Evolutionary conservation across 345 rosid genomes (phyloP), one percentile per base, ranked within the genome.

Genomic region (Alliaria petiolata): DNA sequence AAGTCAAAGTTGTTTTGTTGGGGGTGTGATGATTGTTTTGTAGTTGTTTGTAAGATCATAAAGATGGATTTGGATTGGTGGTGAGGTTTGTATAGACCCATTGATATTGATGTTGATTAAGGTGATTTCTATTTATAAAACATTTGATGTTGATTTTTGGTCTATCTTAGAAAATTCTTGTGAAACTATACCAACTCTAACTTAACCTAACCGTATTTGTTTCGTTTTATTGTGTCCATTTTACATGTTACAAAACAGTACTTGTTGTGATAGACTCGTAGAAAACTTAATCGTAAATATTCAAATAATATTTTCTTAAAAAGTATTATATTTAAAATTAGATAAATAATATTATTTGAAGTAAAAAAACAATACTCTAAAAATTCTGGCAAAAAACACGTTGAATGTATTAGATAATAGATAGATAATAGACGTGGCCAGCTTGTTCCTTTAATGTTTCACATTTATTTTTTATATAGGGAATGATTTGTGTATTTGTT

Each of bases 31-130:
- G 46, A 60, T 72, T 53, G 57, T 72, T 64, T 53, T 63, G 45
- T 64, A 34, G 42, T 45, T 55, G 47, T 69, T 46, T 42, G 40
- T 42, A 14, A 56, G 64, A 47, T 30, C 49, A 60, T 60, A 47
- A 60, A 55, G 45, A 31, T 68, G 45, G 35, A 68, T 44, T 44
- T 68, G 55, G 34, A 40, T 49, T 60, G 46, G 8, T 61, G 26
- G 47, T 69, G 59, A 3, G 50, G 40, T 57, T 46, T 69, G 66
- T 45, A 56, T 43, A 54, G 62, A 56, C 62, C 28, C 43, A 66
- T 42, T 25, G 12, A 54, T 31, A 15, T 16, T 16, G 49, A 15
- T 44, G 22, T 44, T 44, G 22, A 44, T 36, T 35, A 35, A 35
- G 31, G 31, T 28, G 25, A 22, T 3, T 22, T 22, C 25, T 22